Conservation (phyloP, 345 rosid species). For the Acer campestre region DNA sequence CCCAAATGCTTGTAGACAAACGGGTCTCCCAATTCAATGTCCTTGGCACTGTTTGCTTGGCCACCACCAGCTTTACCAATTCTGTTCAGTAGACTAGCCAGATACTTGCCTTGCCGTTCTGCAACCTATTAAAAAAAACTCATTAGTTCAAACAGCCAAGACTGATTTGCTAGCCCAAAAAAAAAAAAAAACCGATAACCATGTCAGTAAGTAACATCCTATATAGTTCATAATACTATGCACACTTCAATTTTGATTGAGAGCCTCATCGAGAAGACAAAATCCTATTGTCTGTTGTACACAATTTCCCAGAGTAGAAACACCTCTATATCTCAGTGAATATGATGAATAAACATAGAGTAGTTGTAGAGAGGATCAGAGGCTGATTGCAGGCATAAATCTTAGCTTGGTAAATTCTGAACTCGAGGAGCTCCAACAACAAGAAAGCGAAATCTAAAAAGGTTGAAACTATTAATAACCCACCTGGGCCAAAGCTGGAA, state of each 20-base stretch:
- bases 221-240: background rate
- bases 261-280: background rate
- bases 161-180: background rate
- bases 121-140: conserved; percentile 61
- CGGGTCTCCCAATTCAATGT: conserved; percentile 61
- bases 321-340: background rate
- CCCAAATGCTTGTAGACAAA: conserved; percentile 93
- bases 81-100: conserved; percentile 56
- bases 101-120: conserved; percentile 90
- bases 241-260: background rate
- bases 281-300: background rate
- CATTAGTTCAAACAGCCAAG: background rate
- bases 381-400: background rate
- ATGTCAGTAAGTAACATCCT: background rate
- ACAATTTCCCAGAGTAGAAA: background rate
- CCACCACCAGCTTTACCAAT: conserved; percentile 81
- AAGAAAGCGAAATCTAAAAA: conserved; percentile 3
- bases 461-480: background rate
- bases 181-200: background rate
- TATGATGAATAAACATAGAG: background rate
- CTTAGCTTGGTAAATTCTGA: conserved; percentile 3
- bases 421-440: background rate
- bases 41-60: conserved; percentile 56
- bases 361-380: background rate
- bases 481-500: conserved; percentile 97